A percentile compares a stretch with the other conserved stretches of the same genome.
Conservation (phyloP, 768 basidiomycete genomes). For the Crucibulum laeve region DNA sequence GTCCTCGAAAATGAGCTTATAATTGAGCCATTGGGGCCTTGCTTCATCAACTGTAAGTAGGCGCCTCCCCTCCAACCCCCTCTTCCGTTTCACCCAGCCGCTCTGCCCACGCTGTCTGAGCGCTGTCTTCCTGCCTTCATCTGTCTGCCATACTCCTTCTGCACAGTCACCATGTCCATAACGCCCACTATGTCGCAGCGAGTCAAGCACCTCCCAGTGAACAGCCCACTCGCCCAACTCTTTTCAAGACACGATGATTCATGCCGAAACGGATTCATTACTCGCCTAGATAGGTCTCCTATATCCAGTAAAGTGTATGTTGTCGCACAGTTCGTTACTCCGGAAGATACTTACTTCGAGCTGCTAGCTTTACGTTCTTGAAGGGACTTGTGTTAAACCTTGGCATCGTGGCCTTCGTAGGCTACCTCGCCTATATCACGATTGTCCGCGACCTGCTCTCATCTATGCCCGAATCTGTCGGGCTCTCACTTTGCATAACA, state of each 20-base stretch:
- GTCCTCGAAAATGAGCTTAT: too few relatives aligned
- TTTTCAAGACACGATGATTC: slow-evolving; percentile 19
- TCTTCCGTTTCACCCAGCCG: too few relatives aligned
- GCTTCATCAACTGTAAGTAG: too few relatives aligned
- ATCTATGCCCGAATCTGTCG: slow-evolving; percentile 12
- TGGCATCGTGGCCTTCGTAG: slow-evolving; percentile 14
- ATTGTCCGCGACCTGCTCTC: slow-evolving; percentile 13
- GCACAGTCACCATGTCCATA: too few relatives aligned
- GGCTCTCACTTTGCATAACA: slow-evolving; percentile 17
- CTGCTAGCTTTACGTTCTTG: slow-evolving; percentile 18
- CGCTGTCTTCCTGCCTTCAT: too few relatives aligned
- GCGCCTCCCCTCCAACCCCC: too few relatives aligned
- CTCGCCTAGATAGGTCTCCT: slow-evolving; percentile 22
- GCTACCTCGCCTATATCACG: slow-evolving; percentile 12
- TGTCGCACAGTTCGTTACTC: not conserved
- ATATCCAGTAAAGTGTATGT: slow-evolving; percentile 1
- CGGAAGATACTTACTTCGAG: not conserved
- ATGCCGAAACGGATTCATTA: slow-evolving; percentile 20
- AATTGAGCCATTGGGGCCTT: too few relatives aligned
- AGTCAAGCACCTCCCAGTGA: slow-evolving; percentile 13
- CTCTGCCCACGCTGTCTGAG: too few relatives aligned
- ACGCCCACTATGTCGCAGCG: slow-evolving; percentile 4
- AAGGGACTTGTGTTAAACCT: slow-evolving; percentile 21
- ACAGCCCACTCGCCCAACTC: slow-evolving; percentile 14
- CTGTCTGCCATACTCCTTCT: too few relatives aligned